Conservation (phyloP, 2,329 filamentous ascomycete genomes). For the Bipolaris gigantea region DNA sequence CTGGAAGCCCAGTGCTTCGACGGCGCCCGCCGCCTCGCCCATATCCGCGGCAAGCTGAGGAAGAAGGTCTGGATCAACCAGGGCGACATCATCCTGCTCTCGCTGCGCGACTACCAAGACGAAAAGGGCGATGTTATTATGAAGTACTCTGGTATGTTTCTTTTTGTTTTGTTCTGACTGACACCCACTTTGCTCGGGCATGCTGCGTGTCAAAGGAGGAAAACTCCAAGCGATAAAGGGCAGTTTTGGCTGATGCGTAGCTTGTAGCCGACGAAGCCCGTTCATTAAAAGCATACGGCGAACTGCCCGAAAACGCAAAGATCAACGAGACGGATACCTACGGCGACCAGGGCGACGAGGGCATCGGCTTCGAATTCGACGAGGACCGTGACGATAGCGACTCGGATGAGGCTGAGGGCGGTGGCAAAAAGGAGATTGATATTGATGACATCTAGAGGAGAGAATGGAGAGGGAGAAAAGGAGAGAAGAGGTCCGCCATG, state of each 20-base stretch:
- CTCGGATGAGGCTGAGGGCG: conserved; percentile 56
- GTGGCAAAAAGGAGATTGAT: conserved; percentile 79
- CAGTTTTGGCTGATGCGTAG: conserved; percentile 70
- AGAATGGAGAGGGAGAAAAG: neutral
- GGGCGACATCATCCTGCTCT: conserved; percentile 72
- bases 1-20: conserved; percentile 95
- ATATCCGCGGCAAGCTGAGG: conserved; percentile 92
- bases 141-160: conserved; percentile 70
- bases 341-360: conserved; percentile 84
- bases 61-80: conserved; percentile 99
- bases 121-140: conserved; percentile 92
- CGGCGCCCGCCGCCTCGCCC: conserved; percentile 80
- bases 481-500: conserved; percentile 40
- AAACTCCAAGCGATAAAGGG: neutral
- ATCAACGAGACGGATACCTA: conserved; percentile 99
- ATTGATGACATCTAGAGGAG: conserved; percentile 82
- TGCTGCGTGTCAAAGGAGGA: no score
- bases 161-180: no score
- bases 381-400: conserved; percentile 73
- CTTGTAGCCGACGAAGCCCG: conserved; percentile 85
- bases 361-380: conserved; percentile 98
- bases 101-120: conserved; percentile 89
- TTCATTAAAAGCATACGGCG: conserved; percentile 93
- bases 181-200: neutral
- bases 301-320: conserved; percentile 95